Base-by-base conservation (phyloP, 2,329 filamentous ascomycete genomes). In the Aaosphaeria pasadenensis region DNA sequence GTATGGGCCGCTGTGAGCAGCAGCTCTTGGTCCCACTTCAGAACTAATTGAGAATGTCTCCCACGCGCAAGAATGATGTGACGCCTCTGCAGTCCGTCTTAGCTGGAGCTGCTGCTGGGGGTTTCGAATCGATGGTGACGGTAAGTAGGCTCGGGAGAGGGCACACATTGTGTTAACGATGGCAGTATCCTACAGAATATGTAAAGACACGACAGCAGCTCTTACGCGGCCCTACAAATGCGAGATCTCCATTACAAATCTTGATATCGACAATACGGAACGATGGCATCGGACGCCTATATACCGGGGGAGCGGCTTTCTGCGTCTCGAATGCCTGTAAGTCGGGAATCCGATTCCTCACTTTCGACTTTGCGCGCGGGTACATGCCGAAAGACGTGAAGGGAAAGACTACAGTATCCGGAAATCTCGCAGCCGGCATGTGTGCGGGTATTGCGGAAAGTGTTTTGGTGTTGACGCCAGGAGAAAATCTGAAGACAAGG, bases 131-230 rank as follows among this genome's bases (percentile, higher is more conserved):
- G 9, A 33, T 49, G 11, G 43, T 36, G 11, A 49, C 43, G 5
- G 47, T 45, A 42, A 11, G 47, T 42, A 44, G 7, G 4, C 11
- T 24, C 9, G 24, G 24, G 24, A 28, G 11, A 40, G 9, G 24
- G 24, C 24, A 24, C 9, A 7, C 17, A 11, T 2, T 7, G 17
- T 29, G 11, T 39, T 30, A 29, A 6, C 17, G 17, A 24, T 24
- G 17, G 17, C 9, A 51, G 49, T 51, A 51, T 44, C 49, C 49
- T 7, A 51, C 49, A 5, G 49, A 51, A 41, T 51, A 48, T 30
- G 49, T 51, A 5, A 51, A 51, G 32, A 51, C 45, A 1, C 49
- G 49, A 31, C 49, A 51, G 31, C 46, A 51, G 36, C 43, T 51
- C 11, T 30, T 47, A 5, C 45, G 42, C 5, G 42, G 45, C 4